These are phyloP conservation scores for Diplodia scrobiculata DNA, from an alignment of 2,329 filamentous ascomycete species.

Conservation along the genomic window DNA sequence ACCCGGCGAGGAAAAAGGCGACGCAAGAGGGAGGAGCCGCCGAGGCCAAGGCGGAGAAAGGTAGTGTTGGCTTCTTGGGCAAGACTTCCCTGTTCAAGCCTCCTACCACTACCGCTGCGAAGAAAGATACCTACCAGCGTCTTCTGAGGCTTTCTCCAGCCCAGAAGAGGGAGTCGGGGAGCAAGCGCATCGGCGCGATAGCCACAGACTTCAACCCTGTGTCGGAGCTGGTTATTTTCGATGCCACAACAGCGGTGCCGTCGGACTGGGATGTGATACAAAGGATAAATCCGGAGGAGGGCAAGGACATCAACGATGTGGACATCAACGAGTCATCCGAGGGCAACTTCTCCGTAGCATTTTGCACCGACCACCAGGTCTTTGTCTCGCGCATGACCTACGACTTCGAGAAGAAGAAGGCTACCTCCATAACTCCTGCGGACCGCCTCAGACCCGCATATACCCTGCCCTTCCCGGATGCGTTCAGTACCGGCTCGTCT, in stretches of 20 bases:
- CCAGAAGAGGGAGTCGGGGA: conserved; percentile 52
- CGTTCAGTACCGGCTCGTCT: conserved; percentile 42
- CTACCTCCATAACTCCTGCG: conserved; percentile 40
- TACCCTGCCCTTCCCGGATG: conserved; percentile 38
- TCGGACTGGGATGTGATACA: conserved; percentile 56
- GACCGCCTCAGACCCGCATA: conserved; percentile 36
- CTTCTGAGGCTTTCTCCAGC: conserved; percentile 60
- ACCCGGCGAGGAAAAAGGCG: conserved; percentile 51
- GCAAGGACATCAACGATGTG: conserved; percentile 66
- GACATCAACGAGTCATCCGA: conserved; percentile 67
- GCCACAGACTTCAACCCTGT: conserved; percentile 73
- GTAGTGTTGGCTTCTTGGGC: conserved; percentile 51
- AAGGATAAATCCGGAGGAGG: conserved; percentile 54
- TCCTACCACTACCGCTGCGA: conserved; percentile 43
- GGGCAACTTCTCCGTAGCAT: conserved; percentile 70
- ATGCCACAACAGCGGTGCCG: conserved; percentile 58
- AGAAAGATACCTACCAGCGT: conserved; percentile 63
- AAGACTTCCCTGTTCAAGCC: conserved; percentile 56
- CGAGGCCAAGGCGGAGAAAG: conserved; percentile 37
- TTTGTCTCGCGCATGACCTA: conserved; percentile 64
- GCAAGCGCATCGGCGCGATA: conserved; percentile 70
- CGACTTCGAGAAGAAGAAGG: conserved; percentile 49
- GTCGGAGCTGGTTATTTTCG: conserved; percentile 78
- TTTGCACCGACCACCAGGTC: conserved; percentile 75
- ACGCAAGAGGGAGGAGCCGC: conserved; percentile 38